Evolutionary conservation across 208 protist species (phyloP), one percentile per base, ranked within the genome.

Genomic region (Crithidia bombi): DNA sequence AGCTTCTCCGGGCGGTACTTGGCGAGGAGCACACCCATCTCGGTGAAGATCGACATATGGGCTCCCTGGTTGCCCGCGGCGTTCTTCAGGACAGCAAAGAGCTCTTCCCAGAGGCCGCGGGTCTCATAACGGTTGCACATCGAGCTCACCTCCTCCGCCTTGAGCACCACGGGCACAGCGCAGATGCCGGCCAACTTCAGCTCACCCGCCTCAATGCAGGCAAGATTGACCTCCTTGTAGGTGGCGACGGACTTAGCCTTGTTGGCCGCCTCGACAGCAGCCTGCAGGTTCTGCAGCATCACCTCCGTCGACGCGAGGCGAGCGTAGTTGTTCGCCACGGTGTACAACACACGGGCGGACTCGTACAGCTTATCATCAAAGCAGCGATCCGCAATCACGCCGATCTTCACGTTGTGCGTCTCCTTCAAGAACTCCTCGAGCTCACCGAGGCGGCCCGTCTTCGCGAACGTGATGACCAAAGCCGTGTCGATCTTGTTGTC

Each of bases 21-120:
- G 26, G 97, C 95, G 70, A 99, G 99, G n/a, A 99, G 75, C 28
- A 99, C 89, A 54, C 96, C 98, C 57, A 99, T 98, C 80, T 98
- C 98, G 33, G 99, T 99, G 89, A 99, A 99, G 82, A 99, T 99
- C 64, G 96, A 97, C 86, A 98, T 98, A 81, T 99, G 99, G 3
- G 98, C 98, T 25, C 98, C 91, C 68, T 99, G 98, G 32, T 96
- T 78, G 33, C 77, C 79, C 11, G 99, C 78, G 50, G 98, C 98
- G 38, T 87, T 91, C 75, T 99, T 98, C 49, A 99, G 79, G 3
- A 99, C 86, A 9, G 71, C 50, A 36, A 99, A 97, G 21, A 99
- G 63, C 71, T 99, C 94, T 36, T 99, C 95, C 86, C 98, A 99
- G 71, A 98, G 81, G 51, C 92, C 94, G 54, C 82, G 77, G 5